phyloP scores from a whole-genome alignment of 176 grass and related monocot species.

The Oryza coarctata region DNA sequence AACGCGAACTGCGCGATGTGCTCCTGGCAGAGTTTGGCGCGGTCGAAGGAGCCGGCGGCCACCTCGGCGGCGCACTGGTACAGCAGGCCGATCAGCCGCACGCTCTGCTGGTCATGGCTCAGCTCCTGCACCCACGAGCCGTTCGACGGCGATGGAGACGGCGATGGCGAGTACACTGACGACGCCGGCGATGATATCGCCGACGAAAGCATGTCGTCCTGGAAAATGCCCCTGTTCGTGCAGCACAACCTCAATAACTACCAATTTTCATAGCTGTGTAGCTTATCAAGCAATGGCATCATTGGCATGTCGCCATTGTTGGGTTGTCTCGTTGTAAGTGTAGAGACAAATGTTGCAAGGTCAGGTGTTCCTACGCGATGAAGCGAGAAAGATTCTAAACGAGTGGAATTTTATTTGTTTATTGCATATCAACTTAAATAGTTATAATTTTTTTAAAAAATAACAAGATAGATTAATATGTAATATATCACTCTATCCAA shows the following conservation, averaged over 20 bases:
- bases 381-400: too few relatives aligned
- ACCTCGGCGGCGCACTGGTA: slow-evolving; percentile 52
- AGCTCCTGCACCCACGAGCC: slow-evolving; percentile 39
- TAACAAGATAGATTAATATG: too few relatives aligned
- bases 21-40: slow-evolving; percentile 49
- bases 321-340: not conserved
- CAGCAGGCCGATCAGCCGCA: slow-evolving; percentile 40
- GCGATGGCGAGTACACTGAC: slow-evolving; percentile 46
- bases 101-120: slow-evolving; percentile 37
- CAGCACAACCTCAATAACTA: not conserved
- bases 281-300: not conserved
- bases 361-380: slow-evolving; percentile 38
- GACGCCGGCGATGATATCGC: slow-evolving; percentile 49
- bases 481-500: too few relatives aligned
- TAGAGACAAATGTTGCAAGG: slow-evolving; percentile 28
- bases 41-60: slow-evolving; percentile 38
- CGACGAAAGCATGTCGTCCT: slow-evolving; percentile 38
- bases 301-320: not conserved
- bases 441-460: too few relatives aligned
- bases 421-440: too few relatives aligned
- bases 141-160: slow-evolving; percentile 37
- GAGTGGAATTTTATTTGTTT: too few relatives aligned
- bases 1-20: slow-evolving; percentile 52
- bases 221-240: slow-evolving; percentile 8
- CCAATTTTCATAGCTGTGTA: not conserved